phyloP scores from a whole-genome alignment of 2,329 filamentous ascomycete species.

The Paracoccidioides brasiliensis region DNA sequence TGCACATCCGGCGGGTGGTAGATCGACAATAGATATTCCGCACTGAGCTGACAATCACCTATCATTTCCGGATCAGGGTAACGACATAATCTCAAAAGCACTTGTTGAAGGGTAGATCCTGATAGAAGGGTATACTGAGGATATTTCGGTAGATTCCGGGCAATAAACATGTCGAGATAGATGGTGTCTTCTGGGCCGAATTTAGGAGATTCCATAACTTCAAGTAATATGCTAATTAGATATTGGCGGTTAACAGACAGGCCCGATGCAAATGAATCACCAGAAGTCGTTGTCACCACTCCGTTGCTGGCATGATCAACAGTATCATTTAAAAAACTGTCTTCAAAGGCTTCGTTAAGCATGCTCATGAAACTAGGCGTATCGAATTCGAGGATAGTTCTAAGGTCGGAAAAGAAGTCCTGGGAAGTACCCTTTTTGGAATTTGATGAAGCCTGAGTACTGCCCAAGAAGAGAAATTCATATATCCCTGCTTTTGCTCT shows the following conservation, averaged over 20 bases:
- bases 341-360: conserved; percentile 94
- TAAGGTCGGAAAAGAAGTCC: conserved; percentile 72
- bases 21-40: conserved; percentile 84
- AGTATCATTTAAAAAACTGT: conserved; percentile 77
- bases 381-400: conserved; percentile 75
- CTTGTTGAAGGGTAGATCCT: conserved; percentile 68
- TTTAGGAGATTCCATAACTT: conserved; percentile 68
- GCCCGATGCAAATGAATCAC: conserved; percentile 43
- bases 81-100: conserved; percentile 69
- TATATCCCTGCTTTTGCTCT: conserved; percentile 81
- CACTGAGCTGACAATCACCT: conserved; percentile 93
- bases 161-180: conserved; percentile 97
- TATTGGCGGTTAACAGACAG: conserved; percentile 80
- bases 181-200: conserved; percentile 75
- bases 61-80: conserved; percentile 69
- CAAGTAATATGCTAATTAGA: conserved; percentile 76
- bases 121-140: conserved; percentile 88
- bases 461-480: conserved; percentile 83
- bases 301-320: conserved; percentile 49
- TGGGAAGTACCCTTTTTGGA: conserved; percentile 31
- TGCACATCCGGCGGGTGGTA: conserved; percentile 80
- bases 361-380: conserved; percentile 86
- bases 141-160: conserved; percentile 89
- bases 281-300: conserved; percentile 41
- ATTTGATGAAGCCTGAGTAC: conserved; percentile 46